Percentiles rank a stretch among this genome's conserved stretches.
These are phyloP conservation scores for Paramecium sexaurelia DNA, from an alignment of 73 alveolate genomes.

Conservation along the genomic window DNA sequence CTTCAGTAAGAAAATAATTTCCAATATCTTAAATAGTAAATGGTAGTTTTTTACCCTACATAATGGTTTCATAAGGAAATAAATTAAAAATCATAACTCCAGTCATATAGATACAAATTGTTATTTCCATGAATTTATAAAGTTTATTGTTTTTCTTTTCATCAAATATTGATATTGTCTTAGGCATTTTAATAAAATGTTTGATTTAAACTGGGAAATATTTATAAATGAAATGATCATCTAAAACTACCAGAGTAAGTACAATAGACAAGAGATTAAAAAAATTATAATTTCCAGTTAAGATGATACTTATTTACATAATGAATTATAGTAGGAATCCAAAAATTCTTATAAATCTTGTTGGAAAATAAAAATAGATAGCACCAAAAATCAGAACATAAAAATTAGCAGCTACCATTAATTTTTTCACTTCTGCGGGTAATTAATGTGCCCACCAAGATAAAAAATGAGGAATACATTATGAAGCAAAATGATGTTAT, in stretches of 20 bases:
- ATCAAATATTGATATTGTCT: neutral
- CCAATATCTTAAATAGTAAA: conserved; percentile 60
- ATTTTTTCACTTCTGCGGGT: conserved; percentile 72
- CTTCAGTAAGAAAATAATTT: neutral
- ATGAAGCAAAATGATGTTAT: conserved; percentile 83
- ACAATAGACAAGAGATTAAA: conserved; percentile 80
- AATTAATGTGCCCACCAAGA: conserved; percentile 84
- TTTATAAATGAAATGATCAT: conserved; percentile 60
- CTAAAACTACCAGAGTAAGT: conserved; percentile 60
- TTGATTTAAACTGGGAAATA: neutral
- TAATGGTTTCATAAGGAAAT: neutral
- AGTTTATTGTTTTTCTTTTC: neutral
- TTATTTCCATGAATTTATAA: neutral
- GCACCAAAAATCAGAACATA: conserved; percentile 68
- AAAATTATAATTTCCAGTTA: conserved; percentile 89
- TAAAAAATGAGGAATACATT: conserved; percentile 79
- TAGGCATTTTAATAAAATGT: neutral
- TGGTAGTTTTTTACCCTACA: conserved; percentile 50
- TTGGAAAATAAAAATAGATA: conserved; percentile 78
- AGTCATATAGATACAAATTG: neutral
- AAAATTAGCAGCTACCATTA: conserved; percentile 73
- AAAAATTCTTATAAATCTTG: conserved; percentile 75
- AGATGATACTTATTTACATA: conserved; percentile 69
- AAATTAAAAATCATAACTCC: neutral
- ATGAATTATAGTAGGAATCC: conserved; percentile 73